Conservation (phyloP, 768 basidiomycete species). For the Cystobasidium onofrii region DNA sequence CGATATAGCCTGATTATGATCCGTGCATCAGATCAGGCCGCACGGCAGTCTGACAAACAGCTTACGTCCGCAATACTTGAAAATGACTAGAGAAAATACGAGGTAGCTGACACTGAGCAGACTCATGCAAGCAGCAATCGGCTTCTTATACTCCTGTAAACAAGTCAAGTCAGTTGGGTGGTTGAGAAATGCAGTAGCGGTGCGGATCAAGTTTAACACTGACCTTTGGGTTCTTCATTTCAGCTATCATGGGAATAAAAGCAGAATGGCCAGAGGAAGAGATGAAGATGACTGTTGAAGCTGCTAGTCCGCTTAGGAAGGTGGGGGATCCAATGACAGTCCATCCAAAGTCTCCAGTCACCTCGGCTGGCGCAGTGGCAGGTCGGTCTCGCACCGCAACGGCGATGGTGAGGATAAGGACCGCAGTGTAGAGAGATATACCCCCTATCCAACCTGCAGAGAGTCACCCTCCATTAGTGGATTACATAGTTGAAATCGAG, state of each 20-base stretch:
- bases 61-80: constrained; percentile 39
- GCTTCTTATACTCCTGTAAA: constrained; percentile 45
- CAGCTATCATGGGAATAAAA: constrained; percentile 41
- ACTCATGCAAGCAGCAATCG: constrained; percentile 41
- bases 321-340: constrained; percentile 35
- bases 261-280: constrained; percentile 42
- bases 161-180: too few species aligned
- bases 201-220: too few species aligned
- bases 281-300: constrained; percentile 44
- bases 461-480: not conserved
- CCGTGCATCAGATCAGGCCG: too few species aligned
- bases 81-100: constrained; percentile 43
- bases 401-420: constrained; percentile 40
- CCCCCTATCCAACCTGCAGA: not conserved
- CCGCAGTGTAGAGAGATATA: constrained; percentile 12
- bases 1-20: constrained; percentile 32
- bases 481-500: too few species aligned
- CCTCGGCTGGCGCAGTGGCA: constrained; percentile 38
- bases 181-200: too few species aligned
- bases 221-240: constrained; percentile 45
- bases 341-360: constrained; percentile 38
- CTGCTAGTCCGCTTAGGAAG: constrained; percentile 44
- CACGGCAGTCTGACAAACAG: too few species aligned
- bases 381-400: constrained; percentile 41
- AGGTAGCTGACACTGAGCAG: constrained; percentile 40